Evolutionary conservation across 495 filamentous ascomycete species (phyloP), one percentile per base, ranked within the genome.

Genomic region (Penicillium subrubescens): DNA sequence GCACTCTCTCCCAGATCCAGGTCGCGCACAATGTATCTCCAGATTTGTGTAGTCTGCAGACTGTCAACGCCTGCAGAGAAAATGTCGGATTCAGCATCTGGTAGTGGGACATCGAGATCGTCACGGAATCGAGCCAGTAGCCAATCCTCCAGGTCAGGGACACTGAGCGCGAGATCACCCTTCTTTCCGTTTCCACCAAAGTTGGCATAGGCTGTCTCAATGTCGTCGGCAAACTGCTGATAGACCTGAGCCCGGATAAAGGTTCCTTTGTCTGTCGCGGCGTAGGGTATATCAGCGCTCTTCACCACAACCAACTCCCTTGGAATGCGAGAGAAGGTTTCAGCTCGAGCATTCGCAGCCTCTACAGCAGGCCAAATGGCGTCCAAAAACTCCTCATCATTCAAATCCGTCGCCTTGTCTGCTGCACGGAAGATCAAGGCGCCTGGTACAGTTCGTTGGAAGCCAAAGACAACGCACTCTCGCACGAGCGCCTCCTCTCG

Each of bases 1-100:
- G 62, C 66, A 62, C 67, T 27, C 8, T 77, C 70, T 51, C 72
- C 69, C 59, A 68, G 51, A 54, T 77, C 68, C 48, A 81, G 39
- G 63, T 64, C 54, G 50, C 68, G 65, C 37, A 64, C 59, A 50
- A 87, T 81, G 2, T 62, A 68, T 23, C 71, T 64, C 52, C 86
- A 77, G 27, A 88, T 75, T 57, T 77, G 81, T 10, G 81, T 82
- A 3, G 82, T 77, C 37, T 85, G 84, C 23, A 85, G 62, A 5
- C 84, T 87, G 57, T 87, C 85, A 27, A 88, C 79, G 1, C 85
- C 86, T 56, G 76, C 75, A 0, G 75, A 73, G 64, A 87, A 88
- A 37, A 88, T 77, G 65, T 87, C 83, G 1, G 76, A 73, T 10
- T 81, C 74, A 0, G 74, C 68, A n/a, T 51, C 64, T n/a, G 63